Evolutionary conservation across 257 asterid species (phyloP), one percentile per base, ranked within the genome.

Genomic region (Jacaranda copaia): DNA sequence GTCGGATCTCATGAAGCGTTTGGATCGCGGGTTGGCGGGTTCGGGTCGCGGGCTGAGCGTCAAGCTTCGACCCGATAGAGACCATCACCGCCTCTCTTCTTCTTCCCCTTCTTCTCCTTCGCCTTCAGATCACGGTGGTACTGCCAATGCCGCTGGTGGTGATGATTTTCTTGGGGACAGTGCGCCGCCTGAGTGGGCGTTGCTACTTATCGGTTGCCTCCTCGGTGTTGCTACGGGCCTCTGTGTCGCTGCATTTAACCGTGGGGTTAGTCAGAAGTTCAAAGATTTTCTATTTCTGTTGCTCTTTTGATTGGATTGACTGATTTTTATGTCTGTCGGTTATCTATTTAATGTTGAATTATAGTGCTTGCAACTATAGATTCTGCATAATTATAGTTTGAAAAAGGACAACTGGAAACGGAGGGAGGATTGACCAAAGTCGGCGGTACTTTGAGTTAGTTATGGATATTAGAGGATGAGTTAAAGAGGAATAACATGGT

Each of bases 161-260:
- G 96, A 90, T 59, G 97, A 93, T 80, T 73, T 81, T 42, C 91
- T 90, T 10, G 96, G 89, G 19, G 96, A 91, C 67, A 88, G 96
- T 53, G 97, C 98, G 20, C 98, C 98, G 60, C 98, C 98, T 14
- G 98, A 96, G 87, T 96, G 99, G 98, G 99, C 99, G 16, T 80
- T 96, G 85, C 85, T 96, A 76, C 93, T 96, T 38, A 80, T 96
- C 48, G 99, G 98, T 5, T 96, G 99, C 79, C 90, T 93, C 39
- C 96, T 93, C 32, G 99, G 99, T 36, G 89, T 96, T 38, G 98
- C 99, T 57, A 87, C 98, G 42, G 98, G 99, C 14, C 96, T 96
- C 40, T 88, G 95, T 51, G 99, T 93, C 25, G 98, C 99, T 6
- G 90, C 86, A 11, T 96, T 96, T 84, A 96, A 96, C 76, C 97